These are phyloP conservation scores for Kwoniella mangroviensis DNA, from an alignment of 768 basidiomycete genomes.

Conservation along the genomic window DNA sequence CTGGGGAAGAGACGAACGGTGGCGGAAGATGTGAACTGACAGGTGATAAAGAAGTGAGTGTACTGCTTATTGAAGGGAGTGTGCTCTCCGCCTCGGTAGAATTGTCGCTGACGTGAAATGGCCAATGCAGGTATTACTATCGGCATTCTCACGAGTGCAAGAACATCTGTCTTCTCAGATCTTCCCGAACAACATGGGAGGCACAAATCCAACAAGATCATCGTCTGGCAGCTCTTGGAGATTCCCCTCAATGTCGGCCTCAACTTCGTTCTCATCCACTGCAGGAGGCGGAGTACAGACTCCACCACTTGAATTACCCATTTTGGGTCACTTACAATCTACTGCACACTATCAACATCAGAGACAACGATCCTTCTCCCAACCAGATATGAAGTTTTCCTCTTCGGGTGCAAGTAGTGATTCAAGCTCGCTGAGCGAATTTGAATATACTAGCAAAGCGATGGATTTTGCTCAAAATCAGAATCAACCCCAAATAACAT, in stretches of 20 bases:
- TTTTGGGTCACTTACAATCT: not conserved
- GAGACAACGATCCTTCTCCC: slow-evolving; percentile 19
- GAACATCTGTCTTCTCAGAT: slow-evolving; percentile 11
- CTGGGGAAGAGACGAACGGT: slow-evolving; percentile 31
- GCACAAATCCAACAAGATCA: not conserved
- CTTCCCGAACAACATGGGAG: slow-evolving; percentile 1
- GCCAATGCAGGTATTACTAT: slow-evolving; percentile 28
- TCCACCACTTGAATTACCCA: slow-evolving; percentile 4
- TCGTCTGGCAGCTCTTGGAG: slow-evolving; percentile 2
- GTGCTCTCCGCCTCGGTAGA: too few species aligned
- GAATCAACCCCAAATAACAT: not conserved
- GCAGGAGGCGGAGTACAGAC: not conserved
- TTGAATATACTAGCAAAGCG: slow-evolving; percentile 10
- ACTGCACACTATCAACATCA: slow-evolving; percentile 4
- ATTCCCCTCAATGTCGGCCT: slow-evolving; percentile 8
- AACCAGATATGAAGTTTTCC: slow-evolving; percentile 14
- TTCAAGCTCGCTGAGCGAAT: slow-evolving; percentile 8
- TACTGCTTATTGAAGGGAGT: not conserved
- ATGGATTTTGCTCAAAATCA: slow-evolving; percentile 2
- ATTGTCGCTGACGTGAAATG: too few species aligned
- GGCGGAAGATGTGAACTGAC: slow-evolving; percentile 46
- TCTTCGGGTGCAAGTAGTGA: slow-evolving; percentile 7
- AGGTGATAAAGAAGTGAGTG: slow-evolving; percentile 37
- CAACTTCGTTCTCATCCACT: slow-evolving; percentile 10
- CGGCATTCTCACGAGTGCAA: slow-evolving; percentile 31